phyloP scores from a whole-genome alignment of 768 basidiomycete species.

The Gyrodon lividus region DNA sequence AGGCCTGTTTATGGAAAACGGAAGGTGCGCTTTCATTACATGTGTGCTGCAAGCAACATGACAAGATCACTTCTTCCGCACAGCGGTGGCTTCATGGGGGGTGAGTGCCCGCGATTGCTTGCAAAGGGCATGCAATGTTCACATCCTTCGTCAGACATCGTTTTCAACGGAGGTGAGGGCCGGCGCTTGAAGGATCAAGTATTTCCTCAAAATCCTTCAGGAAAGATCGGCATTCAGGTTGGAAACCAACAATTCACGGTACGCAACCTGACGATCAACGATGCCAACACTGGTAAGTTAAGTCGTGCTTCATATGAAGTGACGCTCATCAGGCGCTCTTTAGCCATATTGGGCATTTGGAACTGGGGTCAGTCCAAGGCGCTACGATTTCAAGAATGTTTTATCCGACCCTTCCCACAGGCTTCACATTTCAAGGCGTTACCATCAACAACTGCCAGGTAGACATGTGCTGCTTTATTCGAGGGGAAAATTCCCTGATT shows the following conservation, averaged over 20 bases:
- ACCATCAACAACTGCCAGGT: constrained; percentile 32
- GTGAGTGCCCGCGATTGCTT: constrained; percentile 21
- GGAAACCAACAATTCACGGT: constrained; percentile 52
- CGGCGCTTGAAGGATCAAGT: background rate
- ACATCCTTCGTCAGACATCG: constrained; percentile 28
- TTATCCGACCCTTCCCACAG: constrained; percentile 5
- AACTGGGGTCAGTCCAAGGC: constrained; percentile 26
- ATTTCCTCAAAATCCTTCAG: constrained; percentile 5
- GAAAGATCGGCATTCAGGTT: constrained; percentile 35
- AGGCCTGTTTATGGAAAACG: constrained; percentile 48
- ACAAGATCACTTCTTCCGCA: background rate
- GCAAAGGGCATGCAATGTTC: background rate
- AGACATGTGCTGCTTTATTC: background rate
- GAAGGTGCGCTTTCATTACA: constrained; percentile 26
- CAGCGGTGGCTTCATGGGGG: constrained; percentile 48
- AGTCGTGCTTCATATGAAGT: background rate
- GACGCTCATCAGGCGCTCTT: background rate
- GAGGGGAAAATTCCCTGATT: background rate
- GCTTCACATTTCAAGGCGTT: constrained; percentile 27
- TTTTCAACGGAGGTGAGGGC: constrained; percentile 40
- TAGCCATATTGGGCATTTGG: constrained; percentile 29
- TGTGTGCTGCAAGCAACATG: background rate
- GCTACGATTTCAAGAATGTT: background rate
- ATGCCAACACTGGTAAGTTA: constrained; percentile 36
- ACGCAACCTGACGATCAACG: constrained; percentile 56